Evolutionary conservation across 371 early-diverging fungal species (phyloP).

Genomic region (Furculomyces boomerangus): DNA sequence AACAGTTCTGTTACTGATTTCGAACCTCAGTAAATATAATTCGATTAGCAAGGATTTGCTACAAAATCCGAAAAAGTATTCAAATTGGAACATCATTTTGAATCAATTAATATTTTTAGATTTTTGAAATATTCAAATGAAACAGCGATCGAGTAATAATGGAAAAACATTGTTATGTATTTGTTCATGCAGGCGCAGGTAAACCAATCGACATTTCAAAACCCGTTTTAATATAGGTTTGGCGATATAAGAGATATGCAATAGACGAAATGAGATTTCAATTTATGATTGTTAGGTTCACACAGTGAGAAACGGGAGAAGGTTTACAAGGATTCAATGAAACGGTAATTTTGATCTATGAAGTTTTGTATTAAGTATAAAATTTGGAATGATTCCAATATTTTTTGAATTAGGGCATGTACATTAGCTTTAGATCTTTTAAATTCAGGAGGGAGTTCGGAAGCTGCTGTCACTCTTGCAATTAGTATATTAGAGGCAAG

Average conservation of each 20-base stretch:
- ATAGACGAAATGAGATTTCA: neutral
- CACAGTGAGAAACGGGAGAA: neutral
- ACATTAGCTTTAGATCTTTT: neutral
- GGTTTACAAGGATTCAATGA: constrained; percentile 1
- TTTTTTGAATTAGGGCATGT: constrained; percentile 3
- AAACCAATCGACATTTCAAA: neutral
- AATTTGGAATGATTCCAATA: neutral
- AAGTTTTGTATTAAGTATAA: neutral
- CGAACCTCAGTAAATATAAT: too few species aligned
- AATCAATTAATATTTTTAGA: too few species aligned
- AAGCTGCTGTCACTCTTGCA: neutral
- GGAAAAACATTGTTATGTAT: neutral
- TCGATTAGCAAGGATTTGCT: too few species aligned
- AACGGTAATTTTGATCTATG: neutral
- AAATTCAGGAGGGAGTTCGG: neutral
- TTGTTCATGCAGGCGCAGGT: constrained; percentile 3
- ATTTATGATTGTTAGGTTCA: neutral
- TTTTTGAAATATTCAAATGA: too few species aligned
- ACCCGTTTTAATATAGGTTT: neutral
- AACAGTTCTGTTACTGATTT: too few species aligned
- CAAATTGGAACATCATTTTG: too few species aligned
- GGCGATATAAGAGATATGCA: neutral
- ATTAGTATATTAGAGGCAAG: constrained; percentile 3
- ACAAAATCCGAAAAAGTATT: too few species aligned
- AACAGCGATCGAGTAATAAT: too few species aligned